Base-by-base conservation (phyloP, 2,329 filamentous ascomycete genomes). In the Trichoderma lentiforme region DNA sequence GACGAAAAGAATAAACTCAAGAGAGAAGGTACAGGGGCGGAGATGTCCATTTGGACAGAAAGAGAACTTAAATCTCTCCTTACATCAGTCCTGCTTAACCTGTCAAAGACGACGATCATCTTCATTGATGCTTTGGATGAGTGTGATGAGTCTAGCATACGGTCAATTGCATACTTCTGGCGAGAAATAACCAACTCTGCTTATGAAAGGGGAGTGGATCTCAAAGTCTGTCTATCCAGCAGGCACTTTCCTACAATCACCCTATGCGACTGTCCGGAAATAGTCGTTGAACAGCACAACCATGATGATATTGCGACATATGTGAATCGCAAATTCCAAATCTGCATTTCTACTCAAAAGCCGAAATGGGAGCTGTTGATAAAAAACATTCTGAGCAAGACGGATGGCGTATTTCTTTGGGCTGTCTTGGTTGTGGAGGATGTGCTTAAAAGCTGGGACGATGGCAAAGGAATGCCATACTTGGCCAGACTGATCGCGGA, bases 71-170 rank as follows among this genome's bases (percentile, higher is more conserved):
- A 15, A 28, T 0, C 14, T 4, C 3, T 63, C 4, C 14, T 63
- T 1, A 1, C 14, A 11, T 28, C 12, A 11, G 2, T 47, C 4
- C 7, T 63, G 9, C 0, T 30, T 2, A n/a, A 3, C 1, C 14
- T 12, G 36, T 7, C 12, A 4, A 63, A 12, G 7, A 63, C 1
- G 3, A 47, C 9, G 1, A 28, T 47, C 5, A 63, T 63, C 7
- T 68, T 68, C 53, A 47, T 68, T n/a, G 65, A 68, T 32, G 64
- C 51, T 14, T 24, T 68, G 5, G 64, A 68, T 58, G 64, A 68
- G 4, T 68, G 64, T 12, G 64, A 68, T 30, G 34, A 15, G 18
- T 12, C 11, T 1, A 28, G 9, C 8, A 32, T 39, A n/a, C 51
- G 51, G 15, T 1, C 4, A 6, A 8, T 58, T 24, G 64, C 43